Evolutionary conservation across 2,329 filamentous ascomycete genomes (phyloP).

Genomic region (Pestalotiopsis sp.): DNA sequence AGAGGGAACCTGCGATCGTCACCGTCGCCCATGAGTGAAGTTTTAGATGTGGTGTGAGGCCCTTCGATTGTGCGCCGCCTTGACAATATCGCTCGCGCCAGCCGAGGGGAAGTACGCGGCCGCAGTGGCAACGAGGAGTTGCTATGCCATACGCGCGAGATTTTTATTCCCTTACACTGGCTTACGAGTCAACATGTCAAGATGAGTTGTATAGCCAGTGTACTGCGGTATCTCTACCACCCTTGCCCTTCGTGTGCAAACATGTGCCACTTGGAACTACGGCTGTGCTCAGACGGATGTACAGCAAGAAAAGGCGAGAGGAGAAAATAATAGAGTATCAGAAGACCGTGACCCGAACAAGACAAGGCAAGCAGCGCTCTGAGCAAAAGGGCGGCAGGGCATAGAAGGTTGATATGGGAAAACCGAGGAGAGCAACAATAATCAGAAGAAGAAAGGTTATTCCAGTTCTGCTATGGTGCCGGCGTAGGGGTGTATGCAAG

Average conservation of each 20-base stretch:
- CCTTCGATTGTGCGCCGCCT: not conserved
- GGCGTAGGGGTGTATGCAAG: conserved; percentile 1
- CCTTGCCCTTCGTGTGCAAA: not conserved
- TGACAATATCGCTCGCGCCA: not conserved
- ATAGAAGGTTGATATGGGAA: not conserved
- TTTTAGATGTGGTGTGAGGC: not conserved
- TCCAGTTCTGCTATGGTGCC: not conserved
- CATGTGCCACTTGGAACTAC: not conserved
- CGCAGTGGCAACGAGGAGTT: not conserved
- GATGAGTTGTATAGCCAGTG: not conserved
- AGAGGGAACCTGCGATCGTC: not conserved
- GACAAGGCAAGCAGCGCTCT: no score
- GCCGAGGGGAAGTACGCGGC: not conserved
- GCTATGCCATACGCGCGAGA: not conserved
- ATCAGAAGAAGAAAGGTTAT: not conserved
- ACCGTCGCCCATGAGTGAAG: not conserved
- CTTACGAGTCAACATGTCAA: not conserved
- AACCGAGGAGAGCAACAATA: not conserved
- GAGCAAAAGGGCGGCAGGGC: no score
- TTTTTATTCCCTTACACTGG: not conserved
- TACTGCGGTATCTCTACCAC: not conserved
- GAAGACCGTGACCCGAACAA: no score
- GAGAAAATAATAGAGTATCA: no score
- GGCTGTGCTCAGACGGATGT: not conserved
- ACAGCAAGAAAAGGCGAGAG: no score